A percentile compares a stretch with the other conserved stretches of the same genome.
phyloP scores from a whole-genome alignment of 169 alveolate species.

The Plasmodium falciparum region DNA sequence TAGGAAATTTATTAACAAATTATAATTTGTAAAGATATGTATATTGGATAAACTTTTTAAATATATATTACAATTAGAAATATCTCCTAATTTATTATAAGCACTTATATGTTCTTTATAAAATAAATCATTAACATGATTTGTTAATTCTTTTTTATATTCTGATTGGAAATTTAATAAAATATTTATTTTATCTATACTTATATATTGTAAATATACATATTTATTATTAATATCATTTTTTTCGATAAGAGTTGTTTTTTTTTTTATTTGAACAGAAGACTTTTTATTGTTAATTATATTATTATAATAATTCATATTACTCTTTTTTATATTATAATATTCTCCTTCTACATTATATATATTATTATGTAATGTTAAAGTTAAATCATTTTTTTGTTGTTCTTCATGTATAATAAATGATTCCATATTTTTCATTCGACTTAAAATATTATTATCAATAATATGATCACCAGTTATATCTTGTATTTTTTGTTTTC shows the following conservation, averaged over 20 bases:
- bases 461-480: too few species aligned
- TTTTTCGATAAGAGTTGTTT: neutral
- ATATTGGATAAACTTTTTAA: constrained; percentile 46
- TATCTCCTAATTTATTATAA: constrained; percentile 55
- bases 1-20: constrained; percentile 10
- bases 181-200: constrained; percentile 51
- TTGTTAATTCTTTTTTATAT: constrained; percentile 47
- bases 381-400: neutral
- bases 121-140: constrained; percentile 24
- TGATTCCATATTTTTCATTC: neutral
- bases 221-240: constrained; percentile 20
- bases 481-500: too few species aligned
- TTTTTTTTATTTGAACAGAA: too few species aligned
- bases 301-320: too few species aligned
- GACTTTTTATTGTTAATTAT: too few species aligned
- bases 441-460: too few species aligned
- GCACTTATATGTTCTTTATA: constrained; percentile 66
- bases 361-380: neutral
- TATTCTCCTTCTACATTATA: neutral
- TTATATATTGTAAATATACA: constrained; percentile 45
- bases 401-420: neutral
- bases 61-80: constrained; percentile 45
- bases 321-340: neutral
- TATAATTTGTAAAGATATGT: constrained; percentile 45
- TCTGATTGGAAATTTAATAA: constrained; percentile 51